Evolutionary conservation across 306 rosid species (phyloP).

Genomic region (Cicer arietinum): DNA sequence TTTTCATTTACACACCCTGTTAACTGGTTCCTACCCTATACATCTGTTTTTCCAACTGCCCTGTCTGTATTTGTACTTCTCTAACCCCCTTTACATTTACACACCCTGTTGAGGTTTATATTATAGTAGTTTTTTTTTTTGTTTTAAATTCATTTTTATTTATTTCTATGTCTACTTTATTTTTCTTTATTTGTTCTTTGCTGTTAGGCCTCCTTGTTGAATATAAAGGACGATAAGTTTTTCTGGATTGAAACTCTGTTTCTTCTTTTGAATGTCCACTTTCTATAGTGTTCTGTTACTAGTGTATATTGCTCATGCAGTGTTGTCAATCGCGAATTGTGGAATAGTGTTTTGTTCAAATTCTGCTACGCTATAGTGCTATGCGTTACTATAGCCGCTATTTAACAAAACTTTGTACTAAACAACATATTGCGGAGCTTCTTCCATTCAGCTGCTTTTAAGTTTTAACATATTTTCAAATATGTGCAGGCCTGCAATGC

Average conservation of each 20-base stretch:
- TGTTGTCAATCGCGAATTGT: no score
- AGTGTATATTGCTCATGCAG: background rate
- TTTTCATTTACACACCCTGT: background rate
- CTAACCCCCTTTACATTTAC: background rate
- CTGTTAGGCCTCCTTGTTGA: background rate
- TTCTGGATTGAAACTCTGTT: constrained; percentile 30
- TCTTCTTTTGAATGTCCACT: constrained; percentile 25
- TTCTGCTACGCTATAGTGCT: no score
- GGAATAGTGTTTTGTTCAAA: no score
- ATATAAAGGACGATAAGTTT: constrained; percentile 21
- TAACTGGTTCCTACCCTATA: background rate
- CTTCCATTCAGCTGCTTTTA: constrained; percentile 19
- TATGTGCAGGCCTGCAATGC: constrained; percentile 93
- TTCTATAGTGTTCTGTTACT: background rate
- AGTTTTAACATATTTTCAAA: constrained; percentile 43
- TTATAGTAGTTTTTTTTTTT: background rate
- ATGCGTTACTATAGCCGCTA: no score
- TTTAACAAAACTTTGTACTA: no score
- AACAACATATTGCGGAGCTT: background rate
- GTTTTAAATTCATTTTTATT: constrained; percentile 19
- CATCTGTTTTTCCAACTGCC: background rate
- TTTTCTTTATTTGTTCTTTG: constrained; percentile 15
- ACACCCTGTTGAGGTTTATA: constrained; percentile 1
- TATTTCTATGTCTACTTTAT: constrained; percentile 15
- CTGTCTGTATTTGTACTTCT: background rate